Percentiles rank a stretch among this genome's conserved stretches.
Conservation (phyloP, 164 flowering plant species). For the Platanus orientalis region DNA sequence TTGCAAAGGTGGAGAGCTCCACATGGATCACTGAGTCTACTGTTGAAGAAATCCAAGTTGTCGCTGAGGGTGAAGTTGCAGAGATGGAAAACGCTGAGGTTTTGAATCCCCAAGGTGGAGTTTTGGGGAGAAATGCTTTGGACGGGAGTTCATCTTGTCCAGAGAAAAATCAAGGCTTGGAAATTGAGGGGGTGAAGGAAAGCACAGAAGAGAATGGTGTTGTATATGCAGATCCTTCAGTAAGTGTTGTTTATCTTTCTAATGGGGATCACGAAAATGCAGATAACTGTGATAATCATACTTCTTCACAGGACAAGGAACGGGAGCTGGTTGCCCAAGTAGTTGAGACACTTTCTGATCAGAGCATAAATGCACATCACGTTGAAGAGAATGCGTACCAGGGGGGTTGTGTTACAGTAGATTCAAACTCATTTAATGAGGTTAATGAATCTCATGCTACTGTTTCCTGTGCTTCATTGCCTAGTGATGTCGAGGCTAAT, state of each 20-base stretch:
- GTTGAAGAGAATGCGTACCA: no score
- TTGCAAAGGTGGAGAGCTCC: not conserved
- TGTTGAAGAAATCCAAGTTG: conserved; percentile 5
- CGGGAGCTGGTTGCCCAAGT: not conserved
- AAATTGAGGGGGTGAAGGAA: not conserved
- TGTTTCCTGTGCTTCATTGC: not conserved
- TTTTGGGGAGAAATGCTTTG: not conserved
- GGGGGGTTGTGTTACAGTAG: no score
- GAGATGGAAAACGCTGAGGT: not conserved
- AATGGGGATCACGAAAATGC: not conserved
- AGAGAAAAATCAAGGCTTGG: not conserved
- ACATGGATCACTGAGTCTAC: not conserved
- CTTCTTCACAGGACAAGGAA: not conserved
- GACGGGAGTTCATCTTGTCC: not conserved
- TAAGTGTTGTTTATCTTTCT: conserved; percentile 1
- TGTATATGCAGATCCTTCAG: not conserved
- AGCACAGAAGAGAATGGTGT: not conserved
- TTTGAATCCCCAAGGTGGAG: not conserved
- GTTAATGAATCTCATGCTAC: not conserved
- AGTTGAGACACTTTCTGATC: not conserved
- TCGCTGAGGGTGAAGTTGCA: conserved; percentile 1
- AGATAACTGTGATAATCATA: not conserved
- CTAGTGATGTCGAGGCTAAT: not conserved
- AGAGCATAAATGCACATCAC: no score
- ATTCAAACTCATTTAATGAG: not conserved